Evolutionary conservation across 495 filamentous ascomycete genomes (phyloP), one percentile per base, ranked within the genome.

Genomic region (Hypomontagnella monticulosa): DNA sequence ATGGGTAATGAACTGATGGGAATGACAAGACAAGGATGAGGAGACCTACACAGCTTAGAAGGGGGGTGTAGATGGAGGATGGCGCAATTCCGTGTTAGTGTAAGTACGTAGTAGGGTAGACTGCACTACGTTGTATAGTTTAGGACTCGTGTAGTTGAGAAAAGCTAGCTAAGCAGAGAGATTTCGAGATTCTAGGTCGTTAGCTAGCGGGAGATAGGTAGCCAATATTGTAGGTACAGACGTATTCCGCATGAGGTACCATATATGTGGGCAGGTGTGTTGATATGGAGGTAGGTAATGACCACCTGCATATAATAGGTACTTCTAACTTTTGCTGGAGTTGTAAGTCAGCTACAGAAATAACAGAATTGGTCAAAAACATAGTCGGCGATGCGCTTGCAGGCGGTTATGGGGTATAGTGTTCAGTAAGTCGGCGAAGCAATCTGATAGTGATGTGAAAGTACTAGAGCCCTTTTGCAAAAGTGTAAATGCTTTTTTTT

Each of bases 21-120:
- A 58, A 58, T 65, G 67, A 66, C 67, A 62, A 62, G 57, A 70
- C 67, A 70, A 66, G 62, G 62, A 55, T 66, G 56, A 58, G 55
- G 34, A 52, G 52, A 57, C 62, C 40, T 66, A 65, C 61, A 69
- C 66, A 38, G 27, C 32, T 50, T 43, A 34, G 61, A 63, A 52
- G 20, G 40, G 50, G 43, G 33, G 27, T 49, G 62, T 43, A 40
- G 30, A 36, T 59, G 33, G 38, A 57, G 64, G 55, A 64, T 53
- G 66, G 60, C 56, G 60, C 38, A 55, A 69, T 46, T 61, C 51
- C 50, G 40, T 52, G 18, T 47, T n/a, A 37, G 53, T 36, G 42
- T 68, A 63, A 41, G 55, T 61, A 52, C 27, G 12, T 43, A 49
- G 23, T 53, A 53, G 38, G 32, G 18, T 58, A 44, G 27, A 57